Evolutionary conservation across 345 rosid genomes (phyloP), one percentile per base, ranked within the genome.

Genomic region (Aurinia saxatilis): DNA sequence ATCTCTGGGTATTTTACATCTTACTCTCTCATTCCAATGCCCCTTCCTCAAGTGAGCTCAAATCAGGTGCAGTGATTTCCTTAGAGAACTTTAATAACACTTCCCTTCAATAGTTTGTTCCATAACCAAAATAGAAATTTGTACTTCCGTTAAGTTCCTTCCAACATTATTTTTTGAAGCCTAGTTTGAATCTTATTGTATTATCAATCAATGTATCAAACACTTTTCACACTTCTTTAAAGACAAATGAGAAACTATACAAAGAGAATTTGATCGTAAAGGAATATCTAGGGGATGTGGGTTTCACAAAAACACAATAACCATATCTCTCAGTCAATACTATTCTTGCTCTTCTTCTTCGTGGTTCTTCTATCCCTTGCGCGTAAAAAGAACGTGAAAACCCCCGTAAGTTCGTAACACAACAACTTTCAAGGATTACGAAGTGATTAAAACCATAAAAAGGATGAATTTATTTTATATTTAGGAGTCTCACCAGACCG

Each of bases 1-100:
- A 92, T 70, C 47, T 89, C 17, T 92, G 98, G 98, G 96, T 92
- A 75, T 11, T 87, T 49, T 92, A 92, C 73, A 87, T 92, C 54
- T 76, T 89, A 21, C 54, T 66, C 23, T 79, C 91, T 21, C 78
- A 81, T 50, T 76, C 91, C 0, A 45, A 50, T 63, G 50, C 25
- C n/a, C 60, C 51, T 16, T 69, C n/a, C n/a, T n/a, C 96, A 10
- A 53, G 65, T 25, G 80, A 75, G 68, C 66, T 65, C 19, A 75
- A 56, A 70, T 81, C 95, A 1, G 97, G 93, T 65, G 95, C 95
- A 2, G 79, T 80, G 16, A 34, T 85, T 67, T 89, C 96, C 34
- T 74, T 85, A 77, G 87, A 82, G 72, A 92, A 79, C 71, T 73
- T 89, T 53, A 87, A 79, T 64, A 85, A 82, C 59, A 79, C 80